phyloP scores from a whole-genome alignment of 1,139 yeast genomes.

The Meyerozyma elateridarum region DNA sequence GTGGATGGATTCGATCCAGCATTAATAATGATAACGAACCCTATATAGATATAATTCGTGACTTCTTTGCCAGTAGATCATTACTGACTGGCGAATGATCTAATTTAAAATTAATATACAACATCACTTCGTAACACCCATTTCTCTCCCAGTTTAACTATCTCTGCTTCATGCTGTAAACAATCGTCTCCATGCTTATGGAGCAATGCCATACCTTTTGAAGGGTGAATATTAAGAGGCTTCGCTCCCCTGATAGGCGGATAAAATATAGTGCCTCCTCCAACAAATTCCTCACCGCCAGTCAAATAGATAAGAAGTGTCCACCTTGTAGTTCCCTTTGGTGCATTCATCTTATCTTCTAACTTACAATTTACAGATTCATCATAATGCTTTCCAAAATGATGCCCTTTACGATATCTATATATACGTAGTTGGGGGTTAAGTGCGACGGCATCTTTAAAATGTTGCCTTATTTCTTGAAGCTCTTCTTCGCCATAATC shows the following conservation, averaged over 20 bases:
- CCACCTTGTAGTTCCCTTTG: slow-evolving; percentile 48
- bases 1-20: slow-evolving; percentile 70
- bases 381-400: slow-evolving; percentile 61
- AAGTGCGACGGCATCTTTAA: slow-evolving; percentile 42
- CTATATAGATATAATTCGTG: background rate
- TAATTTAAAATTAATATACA: slow-evolving; percentile 20
- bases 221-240: slow-evolving; percentile 41
- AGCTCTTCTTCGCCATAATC: slow-evolving; percentile 30
- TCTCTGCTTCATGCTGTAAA: slow-evolving; percentile 54
- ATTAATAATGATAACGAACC: too few species aligned
- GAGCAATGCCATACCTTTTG: slow-evolving; percentile 54
- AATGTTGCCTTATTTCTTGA: slow-evolving; percentile 21
- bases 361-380: slow-evolving; percentile 43
- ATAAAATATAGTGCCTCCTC: slow-evolving; percentile 63
- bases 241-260: slow-evolving; percentile 23
- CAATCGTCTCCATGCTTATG: slow-evolving; percentile 71
- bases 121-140: slow-evolving; percentile 67
- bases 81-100: background rate
- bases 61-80: slow-evolving; percentile 1
- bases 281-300: slow-evolving; percentile 51
- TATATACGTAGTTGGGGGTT: slow-evolving; percentile 57
- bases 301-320: slow-evolving; percentile 56
- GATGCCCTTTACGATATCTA: slow-evolving; percentile 54
- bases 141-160: slow-evolving; percentile 50
- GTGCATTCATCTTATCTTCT: slow-evolving; percentile 15